Conservation (phyloP, 192 early-diverging fungal genomes). For the Podila horticola region DNA sequence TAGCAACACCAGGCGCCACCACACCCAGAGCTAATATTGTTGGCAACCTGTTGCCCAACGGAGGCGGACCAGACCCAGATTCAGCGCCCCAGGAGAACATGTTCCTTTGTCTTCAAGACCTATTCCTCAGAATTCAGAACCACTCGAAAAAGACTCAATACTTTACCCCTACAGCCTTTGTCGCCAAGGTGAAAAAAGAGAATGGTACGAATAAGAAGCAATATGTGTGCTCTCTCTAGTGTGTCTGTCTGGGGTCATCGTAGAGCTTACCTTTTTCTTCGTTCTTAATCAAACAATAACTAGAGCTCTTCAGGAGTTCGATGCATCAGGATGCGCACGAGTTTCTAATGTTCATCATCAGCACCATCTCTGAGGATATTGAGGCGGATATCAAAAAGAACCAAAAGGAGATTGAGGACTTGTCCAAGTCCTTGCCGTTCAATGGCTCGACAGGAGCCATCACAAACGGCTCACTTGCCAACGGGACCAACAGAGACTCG, state of each 20-base stretch:
- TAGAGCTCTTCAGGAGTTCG: slow-evolving; percentile 92
- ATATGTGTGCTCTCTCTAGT: too few relatives aligned
- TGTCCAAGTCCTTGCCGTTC: slow-evolving; percentile 2
- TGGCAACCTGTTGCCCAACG: slow-evolving; percentile 49
- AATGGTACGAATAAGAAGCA: slow-evolving; percentile 71
- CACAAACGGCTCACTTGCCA: slow-evolving; percentile 9
- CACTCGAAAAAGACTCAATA: slow-evolving; percentile 88
- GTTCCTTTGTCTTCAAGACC: slow-evolving; percentile 83
- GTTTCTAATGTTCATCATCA: slow-evolving; percentile 94
- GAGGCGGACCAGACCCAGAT: slow-evolving; percentile 53
- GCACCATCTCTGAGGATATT: slow-evolving; percentile 91
- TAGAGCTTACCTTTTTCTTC: neutral
- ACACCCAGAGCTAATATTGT: slow-evolving; percentile 23
- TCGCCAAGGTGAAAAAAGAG: slow-evolving; percentile 90
- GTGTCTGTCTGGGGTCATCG: too few relatives aligned
- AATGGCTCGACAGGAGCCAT: neutral
- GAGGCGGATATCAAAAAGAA: slow-evolving; percentile 70
- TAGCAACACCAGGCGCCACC: slow-evolving; percentile 4
- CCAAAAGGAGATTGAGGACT: slow-evolving; percentile 36
- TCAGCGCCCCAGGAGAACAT: slow-evolving; percentile 81
- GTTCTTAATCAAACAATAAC: slow-evolving; percentile 7
- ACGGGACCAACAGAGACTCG: neutral
- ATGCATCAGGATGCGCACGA: slow-evolving; percentile 99
- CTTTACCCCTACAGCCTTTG: slow-evolving; percentile 85
- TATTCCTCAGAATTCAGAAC: slow-evolving; percentile 86